Evolutionary conservation across 345 rosid species (phyloP).

Genomic region (Heritiera fomes): DNA sequence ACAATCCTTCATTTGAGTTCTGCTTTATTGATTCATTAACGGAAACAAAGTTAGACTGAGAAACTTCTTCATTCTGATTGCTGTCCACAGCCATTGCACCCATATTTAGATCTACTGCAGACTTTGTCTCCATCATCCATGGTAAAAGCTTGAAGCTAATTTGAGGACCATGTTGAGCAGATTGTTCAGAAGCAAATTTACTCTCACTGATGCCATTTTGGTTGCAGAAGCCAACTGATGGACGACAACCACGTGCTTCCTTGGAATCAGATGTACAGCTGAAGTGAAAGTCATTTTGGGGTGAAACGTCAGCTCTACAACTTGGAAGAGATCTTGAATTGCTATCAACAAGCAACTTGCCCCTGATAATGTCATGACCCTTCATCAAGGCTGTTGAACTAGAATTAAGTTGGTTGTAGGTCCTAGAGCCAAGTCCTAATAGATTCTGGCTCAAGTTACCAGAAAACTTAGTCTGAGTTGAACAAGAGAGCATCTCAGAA

Average conservation of each 20-base stretch:
- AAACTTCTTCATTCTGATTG: conserved; percentile 24
- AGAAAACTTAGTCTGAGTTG: conserved; percentile 28
- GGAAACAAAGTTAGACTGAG: conserved; percentile 18
- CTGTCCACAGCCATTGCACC: conserved; percentile 28
- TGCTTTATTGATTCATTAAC: conserved; percentile 24
- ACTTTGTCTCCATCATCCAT: conserved; percentile 34
- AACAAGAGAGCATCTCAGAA: conserved; percentile 32
- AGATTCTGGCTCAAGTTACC: conserved; percentile 27
- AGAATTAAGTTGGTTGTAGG: conserved; percentile 23
- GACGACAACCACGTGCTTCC: conserved; percentile 27
- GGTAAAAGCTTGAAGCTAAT: conserved; percentile 17
- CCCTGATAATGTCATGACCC: conserved; percentile 25
- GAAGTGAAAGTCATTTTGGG: conserved; percentile 34
- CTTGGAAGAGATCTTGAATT: conserved; percentile 35
- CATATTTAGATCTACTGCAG: conserved; percentile 37
- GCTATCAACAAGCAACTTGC: conserved; percentile 27
- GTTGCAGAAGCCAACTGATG: conserved; percentile 25
- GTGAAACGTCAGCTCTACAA: conserved; percentile 26
- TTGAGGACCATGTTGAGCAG: conserved; percentile 18
- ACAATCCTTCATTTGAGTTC: conserved; percentile 30
- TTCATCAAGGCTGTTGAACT: conserved; percentile 25
- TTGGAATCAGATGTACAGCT: conserved; percentile 46
- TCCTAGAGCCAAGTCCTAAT: conserved; percentile 26
- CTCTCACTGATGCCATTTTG: conserved; percentile 24
- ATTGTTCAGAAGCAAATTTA: conserved; percentile 30